Evolutionary conservation across 495 filamentous ascomycete genomes (phyloP), one percentile per base, ranked within the genome.

Genomic region (Apodospora peruviana): DNA sequence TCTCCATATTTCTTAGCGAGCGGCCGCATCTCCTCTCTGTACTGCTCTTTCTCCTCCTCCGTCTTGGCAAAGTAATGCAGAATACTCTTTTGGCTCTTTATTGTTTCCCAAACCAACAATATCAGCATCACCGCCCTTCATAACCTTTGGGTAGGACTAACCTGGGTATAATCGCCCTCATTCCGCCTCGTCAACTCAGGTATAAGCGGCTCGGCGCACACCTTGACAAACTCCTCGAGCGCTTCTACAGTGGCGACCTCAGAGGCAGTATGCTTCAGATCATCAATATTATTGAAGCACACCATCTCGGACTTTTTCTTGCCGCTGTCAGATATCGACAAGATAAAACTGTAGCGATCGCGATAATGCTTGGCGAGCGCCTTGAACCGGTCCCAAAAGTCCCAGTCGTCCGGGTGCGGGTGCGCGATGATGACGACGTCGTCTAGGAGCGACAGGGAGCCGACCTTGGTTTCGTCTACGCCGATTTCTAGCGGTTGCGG

Each of bases 161-260:
- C 62, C 21, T 38, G 55, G 29, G 64, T 56, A 46, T 65, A 68
- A 1, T 52, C 36, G 4, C 43, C 40, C 41, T 69, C 60, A 42
- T 60, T 69, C 41, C 50, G 43, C 45, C 61, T 60, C 16, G 53
- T 69, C 21, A 72, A 52, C 41, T 69, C 66, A 4, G 61, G 65
- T 4, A 72, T 63, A 12, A 66, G 37, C 0, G 53, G 58, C 10
- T 42, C 47, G 5, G 52, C 48, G 21, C 59, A 60, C 14, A 36
- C 42, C 43, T 53, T 40, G n/a, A 69, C 34, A 20, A 67, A 68
- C 2, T 36, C 39, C 43, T 65, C 64, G 8, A 72, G 35, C 14
- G 56, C 55, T 2, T 56, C 24, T 3, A 45, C 41, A 0, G 49
- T 41, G 12, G 21, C 29, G 19, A 45, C 24, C 47, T 32, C 46